These are phyloP conservation scores for Aristolochia contorta DNA, from an alignment of 164 flowering plant genomes.

Conservation along the genomic window DNA sequence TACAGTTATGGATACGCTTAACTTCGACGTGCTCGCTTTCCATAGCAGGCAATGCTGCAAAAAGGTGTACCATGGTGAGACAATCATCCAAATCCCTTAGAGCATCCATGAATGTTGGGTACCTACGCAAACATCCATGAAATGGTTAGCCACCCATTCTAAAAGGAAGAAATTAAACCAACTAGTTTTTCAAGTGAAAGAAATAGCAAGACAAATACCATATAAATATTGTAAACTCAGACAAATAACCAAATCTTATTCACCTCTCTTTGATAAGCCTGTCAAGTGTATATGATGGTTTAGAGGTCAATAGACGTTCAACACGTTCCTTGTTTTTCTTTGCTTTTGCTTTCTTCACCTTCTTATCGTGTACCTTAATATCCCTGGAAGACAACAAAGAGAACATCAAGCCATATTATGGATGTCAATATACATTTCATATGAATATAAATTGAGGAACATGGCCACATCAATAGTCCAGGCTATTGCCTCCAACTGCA, in stretches of 20 bases:
- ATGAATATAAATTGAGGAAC: background rate
- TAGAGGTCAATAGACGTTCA: conserved; percentile 29
- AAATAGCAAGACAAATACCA: no score
- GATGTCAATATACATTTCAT: background rate
- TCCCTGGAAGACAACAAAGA: conserved; percentile 23
- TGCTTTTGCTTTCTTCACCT: conserved; percentile 59
- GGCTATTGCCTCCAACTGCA: no score
- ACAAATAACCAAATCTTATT: background rate
- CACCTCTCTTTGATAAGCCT: conserved; percentile 73
- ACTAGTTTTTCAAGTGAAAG: no score
- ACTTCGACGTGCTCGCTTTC: conserved; percentile 56
- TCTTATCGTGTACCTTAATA: conserved; percentile 50
- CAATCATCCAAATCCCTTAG: conserved; percentile 93
- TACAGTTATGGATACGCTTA: conserved; percentile 63
- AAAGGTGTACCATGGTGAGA: conserved; percentile 86
- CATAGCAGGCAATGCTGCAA: conserved; percentile 77
- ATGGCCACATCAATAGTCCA: no score
- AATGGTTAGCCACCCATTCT: background rate
- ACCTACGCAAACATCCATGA: conserved; percentile 32
- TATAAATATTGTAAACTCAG: no score
- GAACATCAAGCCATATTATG: background rate
- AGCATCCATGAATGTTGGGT: conserved; percentile 79
- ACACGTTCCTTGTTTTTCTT: conserved; percentile 65
- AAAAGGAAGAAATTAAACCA: no score
- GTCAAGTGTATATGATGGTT: conserved; percentile 52